A percentile compares a stretch with the other conserved stretches of the same genome.
Evolutionary conservation across 352 stramenopile species (phyloP).

Genomic region (Pythium aristosporum): DNA sequence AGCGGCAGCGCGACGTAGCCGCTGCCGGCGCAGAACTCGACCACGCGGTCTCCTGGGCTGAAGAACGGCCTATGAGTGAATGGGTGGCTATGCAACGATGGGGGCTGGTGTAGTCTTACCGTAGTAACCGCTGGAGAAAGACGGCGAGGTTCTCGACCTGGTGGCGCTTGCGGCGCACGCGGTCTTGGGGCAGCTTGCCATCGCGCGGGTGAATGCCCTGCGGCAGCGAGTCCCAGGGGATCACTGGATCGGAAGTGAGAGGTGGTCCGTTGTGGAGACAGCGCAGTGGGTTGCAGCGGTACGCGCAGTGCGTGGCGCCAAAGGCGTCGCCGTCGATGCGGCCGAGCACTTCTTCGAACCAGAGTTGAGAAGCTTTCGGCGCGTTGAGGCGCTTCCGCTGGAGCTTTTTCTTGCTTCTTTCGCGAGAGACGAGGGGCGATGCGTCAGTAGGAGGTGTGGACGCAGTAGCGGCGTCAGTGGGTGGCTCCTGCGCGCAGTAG

Average conservation of each 20-base stretch:
- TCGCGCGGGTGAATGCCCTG: constrained; percentile 68
- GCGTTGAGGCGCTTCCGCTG: constrained; percentile 44
- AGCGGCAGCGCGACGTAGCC: constrained; percentile 77
- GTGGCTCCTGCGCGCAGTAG: not conserved
- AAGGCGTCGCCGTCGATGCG: constrained; percentile 49
- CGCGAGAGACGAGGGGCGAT: constrained; percentile 6
- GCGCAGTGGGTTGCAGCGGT: constrained; percentile 62
- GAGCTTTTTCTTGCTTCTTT: constrained; percentile 52
- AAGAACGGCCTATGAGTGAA: not conserved
- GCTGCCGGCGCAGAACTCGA: constrained; percentile 81
- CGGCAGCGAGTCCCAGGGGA: constrained; percentile 63
- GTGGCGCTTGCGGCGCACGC: constrained; percentile 66
- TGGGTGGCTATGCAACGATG: not conserved
- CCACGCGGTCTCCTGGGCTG: constrained; percentile 69
- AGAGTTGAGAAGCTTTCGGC: constrained; percentile 50
- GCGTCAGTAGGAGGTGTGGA: not conserved
- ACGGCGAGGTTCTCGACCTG: constrained; percentile 81
- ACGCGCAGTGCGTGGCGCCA: constrained; percentile 31
- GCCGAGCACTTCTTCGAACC: constrained; percentile 74
- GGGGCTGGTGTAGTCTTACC: constrained; percentile 21
- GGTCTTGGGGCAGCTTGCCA: constrained; percentile 51
- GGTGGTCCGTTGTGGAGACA: constrained; percentile 30
- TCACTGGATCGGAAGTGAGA: constrained; percentile 22
- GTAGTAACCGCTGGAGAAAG: constrained; percentile 62
- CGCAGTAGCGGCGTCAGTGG: too few relatives aligned